A percentile compares a stretch with the other conserved stretches of the same genome.
Evolutionary conservation across 2,329 filamentous ascomycete species (phyloP).

Genomic region (Hirsutella minnesotensis): DNA sequence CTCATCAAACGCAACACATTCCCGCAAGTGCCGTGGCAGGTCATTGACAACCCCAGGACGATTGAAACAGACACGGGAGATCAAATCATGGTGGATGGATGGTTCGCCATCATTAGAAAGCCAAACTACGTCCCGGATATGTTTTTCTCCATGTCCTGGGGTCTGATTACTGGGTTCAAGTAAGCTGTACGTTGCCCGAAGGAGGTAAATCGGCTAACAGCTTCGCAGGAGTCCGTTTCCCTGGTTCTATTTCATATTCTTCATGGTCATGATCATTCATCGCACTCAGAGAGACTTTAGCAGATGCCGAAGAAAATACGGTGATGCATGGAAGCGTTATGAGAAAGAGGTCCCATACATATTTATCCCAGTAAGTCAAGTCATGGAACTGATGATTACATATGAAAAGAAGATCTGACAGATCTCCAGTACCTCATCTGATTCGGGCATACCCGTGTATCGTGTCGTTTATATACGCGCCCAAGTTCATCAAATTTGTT

Average conservation of each 20-base stretch:
- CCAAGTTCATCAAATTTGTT: too few relatives aligned
- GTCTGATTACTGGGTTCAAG: conserved; percentile 34
- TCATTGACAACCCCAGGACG: conserved; percentile 64
- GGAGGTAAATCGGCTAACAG: background rate
- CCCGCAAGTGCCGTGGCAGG: conserved; percentile 81
- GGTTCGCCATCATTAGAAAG: conserved; percentile 64
- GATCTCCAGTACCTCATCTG: background rate
- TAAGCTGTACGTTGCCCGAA: too few relatives aligned
- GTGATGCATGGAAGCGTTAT: conserved; percentile 68
- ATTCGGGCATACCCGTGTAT: background rate
- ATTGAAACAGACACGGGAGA: conserved; percentile 57
- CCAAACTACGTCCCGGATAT: conserved; percentile 34
- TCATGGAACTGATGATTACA: background rate
- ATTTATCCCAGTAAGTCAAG: conserved; percentile 54
- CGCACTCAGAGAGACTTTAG: conserved; percentile 65
- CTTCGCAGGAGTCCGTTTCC: conserved; percentile 55
- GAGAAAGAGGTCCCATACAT: conserved; percentile 66
- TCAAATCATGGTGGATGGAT: conserved; percentile 70
- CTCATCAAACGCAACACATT: conserved; percentile 62
- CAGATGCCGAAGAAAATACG: conserved; percentile 67
- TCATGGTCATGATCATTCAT: conserved; percentile 68
- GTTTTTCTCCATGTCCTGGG: conserved; percentile 36
- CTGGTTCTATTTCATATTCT: conserved; percentile 83
- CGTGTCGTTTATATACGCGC: too few relatives aligned
- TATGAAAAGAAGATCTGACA: background rate